Conservation (phyloP, 1,139 yeast genomes). For the Scheffersomyces quercinus region DNA sequence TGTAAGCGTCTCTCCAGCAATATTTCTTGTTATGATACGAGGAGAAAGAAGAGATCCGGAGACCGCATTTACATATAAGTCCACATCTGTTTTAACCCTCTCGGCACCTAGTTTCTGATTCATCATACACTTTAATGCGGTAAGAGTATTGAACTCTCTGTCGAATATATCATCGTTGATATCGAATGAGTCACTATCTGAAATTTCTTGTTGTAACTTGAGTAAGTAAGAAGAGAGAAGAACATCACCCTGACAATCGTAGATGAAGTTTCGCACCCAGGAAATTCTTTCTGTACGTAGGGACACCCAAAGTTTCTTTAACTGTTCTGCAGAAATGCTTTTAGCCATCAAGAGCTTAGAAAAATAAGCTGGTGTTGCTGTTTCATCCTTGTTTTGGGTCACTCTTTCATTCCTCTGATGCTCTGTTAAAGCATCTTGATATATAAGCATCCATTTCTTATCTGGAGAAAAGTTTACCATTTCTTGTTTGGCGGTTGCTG, state of each 20-base stretch:
- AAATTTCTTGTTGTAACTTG: conserved; percentile 41
- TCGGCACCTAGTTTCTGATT: conserved; percentile 48
- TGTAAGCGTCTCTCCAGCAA: conserved; percentile 75
- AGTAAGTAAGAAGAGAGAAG: conserved; percentile 55
- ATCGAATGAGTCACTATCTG: conserved; percentile 34
- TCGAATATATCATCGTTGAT: conserved; percentile 48
- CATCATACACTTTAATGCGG: conserved; percentile 50
- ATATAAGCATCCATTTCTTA: conserved; percentile 89
- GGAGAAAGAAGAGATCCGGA: conserved; percentile 53
- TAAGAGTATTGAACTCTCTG: conserved; percentile 47
- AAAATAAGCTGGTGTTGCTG: conserved; percentile 69
- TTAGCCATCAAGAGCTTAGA: conserved; percentile 74
- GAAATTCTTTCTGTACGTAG: conserved; percentile 86
- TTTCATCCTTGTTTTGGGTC: conserved; percentile 32
- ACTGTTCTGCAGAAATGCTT: conserved; percentile 65
- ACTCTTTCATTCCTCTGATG: conserved; percentile 53
- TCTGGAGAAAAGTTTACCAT: conserved; percentile 74
- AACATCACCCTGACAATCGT: conserved; percentile 85
- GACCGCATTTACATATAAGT: conserved; percentile 42
- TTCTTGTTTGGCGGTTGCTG: conserved; percentile 74
- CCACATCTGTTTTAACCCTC: conserved; percentile 42
- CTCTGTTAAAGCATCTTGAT: conserved; percentile 83
- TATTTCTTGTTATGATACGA: conserved; percentile 70
- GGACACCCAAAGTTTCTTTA: conserved; percentile 87
- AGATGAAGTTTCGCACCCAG: conserved; percentile 80